Percentiles rank a stretch among this genome's conserved stretches.
Evolutionary conservation across 495 filamentous ascomycete genomes (phyloP).

Genomic region (Aspergillus leporis): DNA sequence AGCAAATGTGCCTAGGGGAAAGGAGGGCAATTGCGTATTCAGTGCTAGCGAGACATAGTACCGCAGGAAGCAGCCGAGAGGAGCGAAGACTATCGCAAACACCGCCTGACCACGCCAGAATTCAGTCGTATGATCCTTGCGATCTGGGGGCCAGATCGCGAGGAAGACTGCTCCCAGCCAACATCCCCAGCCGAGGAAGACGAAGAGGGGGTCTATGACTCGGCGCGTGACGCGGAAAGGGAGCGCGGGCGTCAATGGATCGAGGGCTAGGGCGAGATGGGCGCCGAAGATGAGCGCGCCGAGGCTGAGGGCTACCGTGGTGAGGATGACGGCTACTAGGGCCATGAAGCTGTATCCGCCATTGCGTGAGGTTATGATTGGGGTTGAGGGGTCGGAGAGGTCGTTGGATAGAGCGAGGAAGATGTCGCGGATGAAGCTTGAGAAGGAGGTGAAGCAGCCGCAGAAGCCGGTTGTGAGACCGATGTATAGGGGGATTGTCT

Average conservation of each 20-base stretch:
- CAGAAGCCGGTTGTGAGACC: constrained; percentile 94
- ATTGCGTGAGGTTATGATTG: constrained; percentile 49
- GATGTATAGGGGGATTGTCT: constrained; percentile 86
- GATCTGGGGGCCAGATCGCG: constrained; percentile 71
- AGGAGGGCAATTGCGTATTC: constrained; percentile 49
- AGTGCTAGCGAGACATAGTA: constrained; percentile 47
- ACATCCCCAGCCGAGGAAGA: constrained; percentile 64
- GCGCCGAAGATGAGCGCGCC: constrained; percentile 71
- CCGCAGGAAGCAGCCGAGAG: constrained; percentile 72
- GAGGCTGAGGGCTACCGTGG: constrained; percentile 67
- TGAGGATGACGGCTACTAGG: constrained; percentile 65
- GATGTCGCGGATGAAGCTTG: constrained; percentile 79
- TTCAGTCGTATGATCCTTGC: constrained; percentile 32
- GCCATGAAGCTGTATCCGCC: constrained; percentile 84
- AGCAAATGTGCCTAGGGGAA: constrained; percentile 86
- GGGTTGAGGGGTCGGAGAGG: constrained; percentile 50
- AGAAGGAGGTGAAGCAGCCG: constrained; percentile 90
- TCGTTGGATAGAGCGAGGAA: constrained; percentile 85
- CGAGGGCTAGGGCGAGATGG: constrained; percentile 70
- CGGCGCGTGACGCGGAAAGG: constrained; percentile 56
- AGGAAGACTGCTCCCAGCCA: constrained; percentile 83
- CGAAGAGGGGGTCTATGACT: constrained; percentile 61
- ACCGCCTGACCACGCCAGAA: constrained; percentile 72
- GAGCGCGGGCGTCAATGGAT: constrained; percentile 56
- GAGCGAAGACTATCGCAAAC: constrained; percentile 84